Conservation (phyloP, 805 yeast genomes). For the Saitoella complicata region DNA sequence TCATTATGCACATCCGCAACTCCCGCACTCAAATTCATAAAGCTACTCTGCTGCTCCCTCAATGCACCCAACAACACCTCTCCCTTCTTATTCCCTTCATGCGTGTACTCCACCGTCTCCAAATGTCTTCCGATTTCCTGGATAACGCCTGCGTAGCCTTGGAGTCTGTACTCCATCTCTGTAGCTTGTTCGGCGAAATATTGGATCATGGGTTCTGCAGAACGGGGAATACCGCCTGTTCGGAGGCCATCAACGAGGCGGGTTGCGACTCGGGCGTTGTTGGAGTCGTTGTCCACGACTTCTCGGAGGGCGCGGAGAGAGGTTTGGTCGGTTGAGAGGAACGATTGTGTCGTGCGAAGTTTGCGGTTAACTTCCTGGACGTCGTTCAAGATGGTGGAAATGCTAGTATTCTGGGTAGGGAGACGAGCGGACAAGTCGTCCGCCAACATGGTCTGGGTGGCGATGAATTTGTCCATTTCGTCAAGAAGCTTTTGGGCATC, state of each 20-base stretch:
- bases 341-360: too few species aligned
- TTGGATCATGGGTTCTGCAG: constrained; percentile 29
- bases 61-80: too few species aligned
- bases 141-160: constrained; percentile 31
- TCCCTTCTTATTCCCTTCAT: not conserved
- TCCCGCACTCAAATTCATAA: too few species aligned
- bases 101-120: constrained; percentile 23
- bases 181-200: constrained; percentile 32
- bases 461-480: constrained; percentile 35
- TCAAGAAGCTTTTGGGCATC: constrained; percentile 37
- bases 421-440: constrained; percentile 29
- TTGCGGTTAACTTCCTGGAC: too few species aligned
- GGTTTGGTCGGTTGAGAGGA: too few species aligned
- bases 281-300: constrained; percentile 8
- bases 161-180: constrained; percentile 29
- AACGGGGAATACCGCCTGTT: constrained; percentile 16
- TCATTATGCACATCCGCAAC: too few species aligned
- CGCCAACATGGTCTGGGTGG: constrained; percentile 33
- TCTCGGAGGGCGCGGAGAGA: constrained; percentile 14
- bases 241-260: not conserved
- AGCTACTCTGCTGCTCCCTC: too few species aligned
- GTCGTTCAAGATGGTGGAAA: too few species aligned
- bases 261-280: not conserved
- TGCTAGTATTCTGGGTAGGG: too few species aligned
- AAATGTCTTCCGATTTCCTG: constrained; percentile 35